Conservation (phyloP, 1,284 basidiomycete species). For the Austropuccinia psidii region DNA sequence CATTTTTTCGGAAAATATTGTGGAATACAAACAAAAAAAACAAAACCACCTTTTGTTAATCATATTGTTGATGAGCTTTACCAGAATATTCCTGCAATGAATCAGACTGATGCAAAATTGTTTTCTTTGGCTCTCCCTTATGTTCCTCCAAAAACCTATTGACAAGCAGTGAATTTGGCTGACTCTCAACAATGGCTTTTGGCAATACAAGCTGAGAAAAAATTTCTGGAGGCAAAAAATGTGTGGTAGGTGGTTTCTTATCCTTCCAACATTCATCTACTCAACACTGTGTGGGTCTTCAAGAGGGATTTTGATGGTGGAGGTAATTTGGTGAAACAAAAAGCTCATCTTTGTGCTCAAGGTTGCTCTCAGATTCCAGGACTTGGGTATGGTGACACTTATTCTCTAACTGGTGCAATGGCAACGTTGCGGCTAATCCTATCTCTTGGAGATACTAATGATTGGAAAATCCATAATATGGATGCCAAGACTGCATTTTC, state of each 20-base stretch:
- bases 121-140: too few species aligned
- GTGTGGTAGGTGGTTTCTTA: not conserved
- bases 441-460: not conserved
- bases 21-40: too few species aligned
- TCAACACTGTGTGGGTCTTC: not conserved
- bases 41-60: too few species aligned
- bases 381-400: not conserved
- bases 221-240: not conserved
- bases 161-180: not conserved
- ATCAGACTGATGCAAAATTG: too few species aligned
- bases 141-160: not conserved
- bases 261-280: not conserved
- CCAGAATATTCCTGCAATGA: too few species aligned
- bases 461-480: not conserved
- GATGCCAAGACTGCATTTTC: not conserved
- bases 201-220: not conserved
- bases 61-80: too few species aligned
- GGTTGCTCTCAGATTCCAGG: not conserved
- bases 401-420: not conserved
- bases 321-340: conserved; percentile 1
- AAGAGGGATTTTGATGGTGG: not conserved
- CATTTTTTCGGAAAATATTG: too few species aligned
- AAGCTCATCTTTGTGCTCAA: not conserved
- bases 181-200: not conserved
- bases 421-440: not conserved